phyloP scores from a whole-genome alignment of 2,329 filamentous ascomycete species.

The Xylaria sp. region DNA sequence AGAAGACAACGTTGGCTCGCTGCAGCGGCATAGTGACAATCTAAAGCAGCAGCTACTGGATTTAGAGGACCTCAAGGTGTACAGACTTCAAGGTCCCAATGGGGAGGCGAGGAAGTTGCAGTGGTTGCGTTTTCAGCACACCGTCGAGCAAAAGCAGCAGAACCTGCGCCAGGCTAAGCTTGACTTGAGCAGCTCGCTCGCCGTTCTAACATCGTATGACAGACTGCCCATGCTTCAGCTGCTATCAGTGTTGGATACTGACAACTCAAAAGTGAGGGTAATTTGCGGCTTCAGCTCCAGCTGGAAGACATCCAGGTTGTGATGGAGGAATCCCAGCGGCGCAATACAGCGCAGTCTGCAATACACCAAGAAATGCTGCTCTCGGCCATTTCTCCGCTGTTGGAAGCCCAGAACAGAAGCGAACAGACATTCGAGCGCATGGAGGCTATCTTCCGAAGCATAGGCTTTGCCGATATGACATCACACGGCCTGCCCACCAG shows the following conservation, averaged over 20 bases:
- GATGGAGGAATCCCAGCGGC: not conserved
- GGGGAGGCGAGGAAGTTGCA: not conserved
- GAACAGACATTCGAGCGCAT: not conserved
- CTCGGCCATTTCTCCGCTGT: not conserved
- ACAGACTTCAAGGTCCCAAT: not conserved
- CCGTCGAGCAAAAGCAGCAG: not conserved
- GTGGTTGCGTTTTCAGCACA: not conserved
- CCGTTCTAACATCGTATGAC: not conserved
- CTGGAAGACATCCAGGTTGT: not conserved
- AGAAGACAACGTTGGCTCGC: not conserved
- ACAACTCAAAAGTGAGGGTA: not conserved
- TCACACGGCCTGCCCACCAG: not conserved
- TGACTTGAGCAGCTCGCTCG: not conserved
- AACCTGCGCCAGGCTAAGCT: not conserved
- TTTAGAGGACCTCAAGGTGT: not conserved
- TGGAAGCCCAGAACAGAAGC: not conserved
- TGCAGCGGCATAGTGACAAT: not conserved
- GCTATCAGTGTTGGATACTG: not conserved
- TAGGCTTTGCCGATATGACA: not conserved
- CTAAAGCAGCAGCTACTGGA: not conserved
- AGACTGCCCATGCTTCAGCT: not conserved
- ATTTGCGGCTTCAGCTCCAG: not conserved
- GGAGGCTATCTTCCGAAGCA: not conserved
- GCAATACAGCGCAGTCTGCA: conserved; percentile 1
- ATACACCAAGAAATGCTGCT: not conserved